These are phyloP conservation scores for Xanthoparmelia taractica DNA, from an alignment of 495 filamentous ascomycete species.

Conservation along the genomic window DNA sequence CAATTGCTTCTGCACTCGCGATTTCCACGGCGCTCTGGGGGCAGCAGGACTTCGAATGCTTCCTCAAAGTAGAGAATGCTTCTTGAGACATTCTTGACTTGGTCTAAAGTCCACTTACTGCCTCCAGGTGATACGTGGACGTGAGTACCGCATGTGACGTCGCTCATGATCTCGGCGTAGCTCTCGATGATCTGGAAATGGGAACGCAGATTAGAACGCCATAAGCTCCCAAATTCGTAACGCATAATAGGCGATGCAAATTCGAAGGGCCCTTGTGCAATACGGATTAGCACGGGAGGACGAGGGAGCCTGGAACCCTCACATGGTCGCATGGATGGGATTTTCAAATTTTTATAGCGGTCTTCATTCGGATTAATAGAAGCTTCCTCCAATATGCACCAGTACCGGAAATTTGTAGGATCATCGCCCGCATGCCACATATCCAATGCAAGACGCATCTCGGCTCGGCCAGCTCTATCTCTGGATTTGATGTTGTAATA, in stretches of 20 bases:
- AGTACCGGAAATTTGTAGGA: background rate
- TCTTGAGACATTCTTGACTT: background rate
- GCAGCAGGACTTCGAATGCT: background rate
- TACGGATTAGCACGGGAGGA: background rate
- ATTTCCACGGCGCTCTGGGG: background rate
- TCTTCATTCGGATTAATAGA: background rate
- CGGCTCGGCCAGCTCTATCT: background rate
- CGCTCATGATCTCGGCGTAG: background rate
- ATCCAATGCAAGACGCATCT: background rate
- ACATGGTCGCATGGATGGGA: background rate
- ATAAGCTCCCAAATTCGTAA: background rate
- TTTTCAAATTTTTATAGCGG: background rate
- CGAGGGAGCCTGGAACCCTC: background rate
- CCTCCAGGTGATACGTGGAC: background rate
- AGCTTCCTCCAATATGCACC: background rate
- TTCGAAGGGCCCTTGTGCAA: background rate
- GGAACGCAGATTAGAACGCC: background rate
- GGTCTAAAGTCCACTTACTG: background rate
- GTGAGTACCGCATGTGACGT: conserved; percentile 3
- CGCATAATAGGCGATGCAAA: background rate
- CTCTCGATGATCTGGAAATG: background rate
- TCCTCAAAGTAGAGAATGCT: background rate
- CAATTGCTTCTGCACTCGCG: conserved; percentile 1
- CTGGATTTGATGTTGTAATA: background rate
- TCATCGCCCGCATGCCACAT: conserved; percentile 1